Evolutionary conservation across 2,329 filamentous ascomycete genomes (phyloP), one percentile per base, ranked within the genome.

Genomic region (Aspergillus sp.): DNA sequence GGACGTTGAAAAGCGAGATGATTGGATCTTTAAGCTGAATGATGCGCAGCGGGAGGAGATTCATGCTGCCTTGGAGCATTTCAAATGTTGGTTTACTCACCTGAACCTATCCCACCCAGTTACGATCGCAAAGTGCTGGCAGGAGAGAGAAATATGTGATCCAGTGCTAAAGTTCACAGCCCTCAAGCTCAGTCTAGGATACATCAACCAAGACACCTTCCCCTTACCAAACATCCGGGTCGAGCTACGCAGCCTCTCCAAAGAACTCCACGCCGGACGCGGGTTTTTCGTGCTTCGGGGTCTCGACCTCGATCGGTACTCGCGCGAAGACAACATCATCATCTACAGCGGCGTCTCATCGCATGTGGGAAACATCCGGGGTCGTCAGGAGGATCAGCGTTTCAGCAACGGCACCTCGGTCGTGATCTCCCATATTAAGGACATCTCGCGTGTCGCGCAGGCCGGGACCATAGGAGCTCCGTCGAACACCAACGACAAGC

Each of bases 361-460:
- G 4, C 76, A 81, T 61, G 73, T 81, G 39, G 79, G 71, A 6
- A 57, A 67, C 10, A 60, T 72, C 14, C 69, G 78, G 2, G 80
- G 75, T 2, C 71, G 77, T 1, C 80, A 82, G 64, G 76, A 80
- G 64, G 75, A 73, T 47, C 75, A 75, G 20, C 64, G 60, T 9
- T 20, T 57, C 6, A 61, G 53, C 11, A 56, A 64, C 11, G 55
- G 60, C 1, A 64, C 66, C 1, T 83, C 85, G 54, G 81, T 85
- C 0, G 81, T 86, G 4, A 71, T 87, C 2, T 76, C 80, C 7
- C 87, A 90, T 63, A 85, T 90, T 73, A 89, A 86, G 68, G 87
- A 90, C 65, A 75, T 90, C 4, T 75, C 67, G 36, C 56, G 62
- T 32, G 58, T 56, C 1, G 63, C 61, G 2, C 61, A 74, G 16